A percentile compares a stretch with the other conserved stretches of the same genome.
Evolutionary conservation across 306 rosid genomes (phyloP).

Genomic region (Sphenostylis stenocarpa): DNA sequence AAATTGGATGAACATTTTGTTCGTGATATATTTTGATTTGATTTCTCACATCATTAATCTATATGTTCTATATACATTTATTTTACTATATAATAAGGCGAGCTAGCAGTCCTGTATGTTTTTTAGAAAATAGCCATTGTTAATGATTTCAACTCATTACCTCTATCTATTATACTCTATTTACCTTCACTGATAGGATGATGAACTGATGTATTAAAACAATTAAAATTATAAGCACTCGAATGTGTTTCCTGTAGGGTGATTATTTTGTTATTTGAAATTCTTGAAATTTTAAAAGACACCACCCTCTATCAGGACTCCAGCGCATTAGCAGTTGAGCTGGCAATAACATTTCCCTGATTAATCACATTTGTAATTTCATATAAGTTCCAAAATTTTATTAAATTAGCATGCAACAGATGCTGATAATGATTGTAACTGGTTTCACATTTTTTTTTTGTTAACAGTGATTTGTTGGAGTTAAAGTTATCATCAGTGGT

Average conservation of each 20-base stretch:
- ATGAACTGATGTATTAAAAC: background rate
- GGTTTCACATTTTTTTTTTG: background rate
- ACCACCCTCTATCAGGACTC: background rate
- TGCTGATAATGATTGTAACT: background rate
- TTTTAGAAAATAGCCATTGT: background rate
- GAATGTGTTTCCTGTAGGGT: background rate
- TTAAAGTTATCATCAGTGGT: background rate
- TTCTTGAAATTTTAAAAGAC: background rate
- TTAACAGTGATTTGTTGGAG: background rate
- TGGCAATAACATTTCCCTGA: background rate
- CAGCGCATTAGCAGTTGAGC: background rate
- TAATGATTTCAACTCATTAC: background rate
- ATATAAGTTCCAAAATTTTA: background rate
- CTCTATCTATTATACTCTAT: background rate
- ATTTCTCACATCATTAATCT: background rate
- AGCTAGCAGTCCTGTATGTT: background rate
- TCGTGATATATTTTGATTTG: background rate
- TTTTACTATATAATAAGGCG: background rate
- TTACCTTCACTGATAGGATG: background rate
- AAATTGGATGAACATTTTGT: conserved; percentile 10
- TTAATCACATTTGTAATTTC: background rate
- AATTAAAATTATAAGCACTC: background rate
- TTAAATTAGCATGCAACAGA: background rate
- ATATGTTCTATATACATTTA: background rate
- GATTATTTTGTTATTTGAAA: background rate